phyloP scores from a whole-genome alignment of 2,329 filamentous ascomycete species.

The Arthrobotrys sinensis region DNA sequence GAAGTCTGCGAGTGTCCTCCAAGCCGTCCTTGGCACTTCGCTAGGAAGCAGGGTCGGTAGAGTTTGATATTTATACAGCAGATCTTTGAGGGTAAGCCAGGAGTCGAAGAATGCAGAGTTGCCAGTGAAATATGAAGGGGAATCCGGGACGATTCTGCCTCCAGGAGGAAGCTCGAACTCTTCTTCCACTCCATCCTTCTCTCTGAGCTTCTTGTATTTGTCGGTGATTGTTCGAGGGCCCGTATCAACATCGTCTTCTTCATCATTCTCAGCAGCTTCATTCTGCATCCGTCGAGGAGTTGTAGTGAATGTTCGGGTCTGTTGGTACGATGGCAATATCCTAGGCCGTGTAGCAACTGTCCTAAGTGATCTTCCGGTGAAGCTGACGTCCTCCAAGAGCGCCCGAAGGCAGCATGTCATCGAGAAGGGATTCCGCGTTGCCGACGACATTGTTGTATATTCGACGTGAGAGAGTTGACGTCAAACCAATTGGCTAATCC shows the following conservation, averaged over 20 bases:
- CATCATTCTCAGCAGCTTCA: neutral
- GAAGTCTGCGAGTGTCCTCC: constrained; percentile 85
- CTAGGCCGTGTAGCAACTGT: constrained; percentile 33
- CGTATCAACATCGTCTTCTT: constrained; percentile 15
- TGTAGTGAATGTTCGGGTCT: constrained; percentile 38
- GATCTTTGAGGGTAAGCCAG: constrained; percentile 79
- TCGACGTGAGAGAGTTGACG: constrained; percentile 21
- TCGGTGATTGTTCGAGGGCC: constrained; percentile 27
- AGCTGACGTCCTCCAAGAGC: constrained; percentile 53
- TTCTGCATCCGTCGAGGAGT: constrained; percentile 38
- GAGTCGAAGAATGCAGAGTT: constrained; percentile 89
- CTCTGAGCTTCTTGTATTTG: constrained; percentile 37
- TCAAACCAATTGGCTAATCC: constrained; percentile 47
- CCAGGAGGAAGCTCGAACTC: constrained; percentile 39
- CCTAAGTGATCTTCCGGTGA: constrained; percentile 32
- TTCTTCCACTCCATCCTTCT: constrained; percentile 4
- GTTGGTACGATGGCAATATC: constrained; percentile 33
- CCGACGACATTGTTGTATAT: constrained; percentile 41
- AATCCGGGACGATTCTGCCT: constrained; percentile 77
- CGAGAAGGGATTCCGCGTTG: constrained; percentile 56
- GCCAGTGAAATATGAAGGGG: constrained; percentile 94
- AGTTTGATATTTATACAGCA: constrained; percentile 79
- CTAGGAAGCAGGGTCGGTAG: constrained; percentile 78
- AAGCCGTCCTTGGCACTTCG: constrained; percentile 81
- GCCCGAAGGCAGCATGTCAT: constrained; percentile 60